Evolutionary conservation across 2,329 filamentous ascomycete genomes (phyloP).

Genomic region (Plectosphaerella cucumerina): DNA sequence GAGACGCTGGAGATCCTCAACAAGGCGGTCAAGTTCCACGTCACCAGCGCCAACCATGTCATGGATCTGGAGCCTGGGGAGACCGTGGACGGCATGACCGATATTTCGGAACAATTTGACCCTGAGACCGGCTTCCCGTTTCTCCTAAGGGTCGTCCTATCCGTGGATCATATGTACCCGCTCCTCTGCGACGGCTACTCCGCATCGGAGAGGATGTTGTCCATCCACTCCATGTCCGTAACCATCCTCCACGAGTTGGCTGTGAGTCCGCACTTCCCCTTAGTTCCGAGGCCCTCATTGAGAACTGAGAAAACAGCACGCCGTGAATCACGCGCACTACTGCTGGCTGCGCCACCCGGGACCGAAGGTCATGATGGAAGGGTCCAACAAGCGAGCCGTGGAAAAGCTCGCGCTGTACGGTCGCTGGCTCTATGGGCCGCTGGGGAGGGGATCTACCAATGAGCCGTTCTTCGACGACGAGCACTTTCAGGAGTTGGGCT

Average conservation of each 20-base stretch:
- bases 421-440: background rate
- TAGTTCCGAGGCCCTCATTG: background rate
- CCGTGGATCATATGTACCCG: slow-evolving; percentile 18
- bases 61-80: no score
- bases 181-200: slow-evolving; percentile 17
- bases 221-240: slow-evolving; percentile 13
- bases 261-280: slow-evolving; percentile 12
- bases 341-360: background rate
- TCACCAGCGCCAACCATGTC: slow-evolving; percentile 1
- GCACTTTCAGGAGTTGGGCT: slow-evolving; percentile 15
- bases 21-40: background rate
- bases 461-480: slow-evolving; percentile 21
- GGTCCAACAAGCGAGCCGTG: background rate
- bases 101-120: no score
- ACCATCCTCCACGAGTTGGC: slow-evolving; percentile 23
- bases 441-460: background rate
- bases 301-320: slow-evolving; percentile 1
- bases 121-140: no score
- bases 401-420: background rate
- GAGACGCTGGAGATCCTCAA: background rate
- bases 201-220: slow-evolving; percentile 19
- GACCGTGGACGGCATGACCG: no score
- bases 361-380: background rate
- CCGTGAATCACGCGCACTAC: slow-evolving; percentile 1
- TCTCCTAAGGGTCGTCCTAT: slow-evolving; percentile 4